These are phyloP conservation scores for Ceratobasidium sp. DNA, from an alignment of 1,284 basidiomycete genomes.

Conservation along the genomic window DNA sequence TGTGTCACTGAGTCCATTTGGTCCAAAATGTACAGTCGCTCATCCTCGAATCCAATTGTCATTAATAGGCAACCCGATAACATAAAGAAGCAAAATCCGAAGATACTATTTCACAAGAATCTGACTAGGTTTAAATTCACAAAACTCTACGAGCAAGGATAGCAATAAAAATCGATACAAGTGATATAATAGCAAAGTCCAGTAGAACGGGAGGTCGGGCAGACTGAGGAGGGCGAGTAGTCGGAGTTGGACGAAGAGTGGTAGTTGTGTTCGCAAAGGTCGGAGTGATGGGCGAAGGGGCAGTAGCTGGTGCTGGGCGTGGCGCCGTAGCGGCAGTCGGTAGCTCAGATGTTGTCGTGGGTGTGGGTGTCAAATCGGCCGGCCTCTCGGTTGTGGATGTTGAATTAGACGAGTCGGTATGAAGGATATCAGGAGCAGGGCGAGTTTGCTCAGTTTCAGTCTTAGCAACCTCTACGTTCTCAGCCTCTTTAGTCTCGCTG, in stretches of 20 bases:
- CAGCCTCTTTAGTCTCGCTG: not conserved
- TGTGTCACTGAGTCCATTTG: slow-evolving; percentile 39
- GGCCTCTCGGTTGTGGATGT: not conserved
- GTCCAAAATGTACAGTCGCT: not conserved
- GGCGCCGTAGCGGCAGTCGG: not conserved
- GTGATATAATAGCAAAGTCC: slow-evolving; percentile 40
- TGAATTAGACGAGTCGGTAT: not conserved
- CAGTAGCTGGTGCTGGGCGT: slow-evolving; percentile 11
- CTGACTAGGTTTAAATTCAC: slow-evolving; percentile 12
- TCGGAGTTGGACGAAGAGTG: slow-evolving; percentile 5
- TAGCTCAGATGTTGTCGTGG: slow-evolving; percentile 12
- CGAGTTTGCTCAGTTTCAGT: slow-evolving; percentile 4
- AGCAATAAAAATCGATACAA: slow-evolving; percentile 46
- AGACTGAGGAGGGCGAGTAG: slow-evolving; percentile 20
- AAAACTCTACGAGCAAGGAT: slow-evolving; percentile 42
- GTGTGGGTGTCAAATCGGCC: slow-evolving; percentile 25
- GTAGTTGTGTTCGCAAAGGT: not conserved
- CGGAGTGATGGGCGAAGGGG: not conserved
- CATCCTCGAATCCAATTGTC: not conserved
- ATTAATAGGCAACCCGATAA: not conserved
- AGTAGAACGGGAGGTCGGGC: slow-evolving; percentile 32
- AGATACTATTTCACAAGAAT: slow-evolving; percentile 33
- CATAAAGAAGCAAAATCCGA: slow-evolving; percentile 11
- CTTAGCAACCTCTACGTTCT: slow-evolving; percentile 8
- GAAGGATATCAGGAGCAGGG: not conserved